These are phyloP conservation scores for Alternaria novae-zelandiae DNA, from an alignment of 2,329 filamentous ascomycete species.

Conservation along the genomic window DNA sequence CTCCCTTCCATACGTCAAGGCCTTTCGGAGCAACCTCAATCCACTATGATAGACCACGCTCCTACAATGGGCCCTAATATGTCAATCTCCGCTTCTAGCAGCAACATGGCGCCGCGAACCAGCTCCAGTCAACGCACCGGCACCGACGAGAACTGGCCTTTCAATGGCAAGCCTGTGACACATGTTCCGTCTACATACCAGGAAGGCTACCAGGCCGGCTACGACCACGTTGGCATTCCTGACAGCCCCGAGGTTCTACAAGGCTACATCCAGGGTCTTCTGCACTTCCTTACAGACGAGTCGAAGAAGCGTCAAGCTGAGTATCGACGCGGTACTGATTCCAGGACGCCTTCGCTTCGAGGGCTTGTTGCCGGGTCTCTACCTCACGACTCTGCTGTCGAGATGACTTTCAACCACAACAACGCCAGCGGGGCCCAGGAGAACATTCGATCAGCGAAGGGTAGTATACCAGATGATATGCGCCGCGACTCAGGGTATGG, in stretches of 20 bases:
- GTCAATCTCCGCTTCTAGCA: constrained; percentile 17
- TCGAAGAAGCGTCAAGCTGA: constrained; percentile 25
- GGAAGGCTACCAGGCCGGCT: constrained; percentile 47
- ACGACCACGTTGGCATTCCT: constrained; percentile 44
- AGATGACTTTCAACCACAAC: constrained; percentile 31
- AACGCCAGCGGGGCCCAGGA: constrained; percentile 29
- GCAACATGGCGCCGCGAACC: constrained; percentile 14
- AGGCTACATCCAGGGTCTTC: constrained; percentile 43
- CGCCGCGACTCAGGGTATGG: constrained; percentile 25
- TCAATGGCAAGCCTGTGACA: constrained; percentile 23
- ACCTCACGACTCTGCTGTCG: constrained; percentile 38
- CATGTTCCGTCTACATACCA: constrained; percentile 45
- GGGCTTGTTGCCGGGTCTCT: constrained; percentile 31
- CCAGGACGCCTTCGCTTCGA: constrained; percentile 33
- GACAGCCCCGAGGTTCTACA: constrained; percentile 41
- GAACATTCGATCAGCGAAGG: constrained; percentile 29
- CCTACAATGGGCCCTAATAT: constrained; percentile 5
- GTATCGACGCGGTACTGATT: constrained; percentile 14
- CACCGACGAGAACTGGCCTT: constrained; percentile 32
- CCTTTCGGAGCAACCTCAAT: constrained; percentile 7
- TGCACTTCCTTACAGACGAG: constrained; percentile 38
- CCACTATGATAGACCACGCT: constrained; percentile 10
- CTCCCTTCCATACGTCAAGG: constrained; percentile 24
- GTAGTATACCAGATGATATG: constrained; percentile 7
- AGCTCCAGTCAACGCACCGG: constrained; percentile 24